Conservation (phyloP, 768 basidiomycete species). For the Cubamyces lactineus region DNA sequence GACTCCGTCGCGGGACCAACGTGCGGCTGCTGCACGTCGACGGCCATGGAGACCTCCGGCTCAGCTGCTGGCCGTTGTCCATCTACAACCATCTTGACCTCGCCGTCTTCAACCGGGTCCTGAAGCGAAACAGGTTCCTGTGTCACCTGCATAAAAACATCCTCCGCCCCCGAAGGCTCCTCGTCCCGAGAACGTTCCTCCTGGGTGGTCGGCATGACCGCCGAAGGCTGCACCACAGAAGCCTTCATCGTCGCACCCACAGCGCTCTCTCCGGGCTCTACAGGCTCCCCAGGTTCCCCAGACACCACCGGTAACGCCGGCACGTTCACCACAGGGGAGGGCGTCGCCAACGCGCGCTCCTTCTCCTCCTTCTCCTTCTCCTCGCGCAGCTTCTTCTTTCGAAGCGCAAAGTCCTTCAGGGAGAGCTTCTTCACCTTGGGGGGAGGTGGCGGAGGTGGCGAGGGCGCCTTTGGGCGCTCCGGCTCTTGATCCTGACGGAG, state of each 20-base stretch:
- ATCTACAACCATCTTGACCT: background rate
- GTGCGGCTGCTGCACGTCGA: background rate
- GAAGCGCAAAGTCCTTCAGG: slow-evolving; percentile 57
- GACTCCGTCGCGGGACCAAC: background rate
- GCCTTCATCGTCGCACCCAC: no score
- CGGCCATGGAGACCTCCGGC: background rate
- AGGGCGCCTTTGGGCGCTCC: slow-evolving; percentile 5
- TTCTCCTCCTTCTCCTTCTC: slow-evolving; percentile 40
- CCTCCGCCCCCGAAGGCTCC: background rate
- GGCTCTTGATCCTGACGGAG: background rate
- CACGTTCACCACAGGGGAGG: slow-evolving; percentile 31
- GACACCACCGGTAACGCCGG: background rate
- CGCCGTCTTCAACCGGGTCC: background rate
- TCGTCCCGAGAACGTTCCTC: background rate
- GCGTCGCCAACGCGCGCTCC: slow-evolving; percentile 34
- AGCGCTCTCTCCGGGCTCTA: no score
- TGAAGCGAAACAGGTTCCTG: background rate
- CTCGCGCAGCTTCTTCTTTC: slow-evolving; percentile 58
- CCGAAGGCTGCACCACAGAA: no score
- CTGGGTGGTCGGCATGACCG: background rate
- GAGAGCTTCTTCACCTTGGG: slow-evolving; percentile 54
- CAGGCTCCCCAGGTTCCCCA: background rate
- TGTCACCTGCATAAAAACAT: background rate
- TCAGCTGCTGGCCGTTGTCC: background rate
- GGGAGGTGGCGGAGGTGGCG: slow-evolving; percentile 40